Percentiles rank a stretch among this genome's conserved stretches.
Conservation (phyloP, 1,284 basidiomycete genomes). For the Irpex sp. region DNA sequence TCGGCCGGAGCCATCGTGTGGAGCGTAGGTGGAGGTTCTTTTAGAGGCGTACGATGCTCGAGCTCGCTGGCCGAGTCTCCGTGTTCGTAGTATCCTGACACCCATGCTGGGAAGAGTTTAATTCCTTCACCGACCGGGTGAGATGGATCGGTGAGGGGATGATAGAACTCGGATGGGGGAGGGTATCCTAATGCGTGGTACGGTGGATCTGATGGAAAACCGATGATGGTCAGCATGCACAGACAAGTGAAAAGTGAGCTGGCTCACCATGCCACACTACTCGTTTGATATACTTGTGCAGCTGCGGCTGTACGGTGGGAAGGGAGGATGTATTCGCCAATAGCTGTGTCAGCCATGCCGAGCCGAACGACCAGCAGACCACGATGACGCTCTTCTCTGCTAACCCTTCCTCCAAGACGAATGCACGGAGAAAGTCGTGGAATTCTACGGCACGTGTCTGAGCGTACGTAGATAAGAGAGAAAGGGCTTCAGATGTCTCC, state of each 20-base stretch:
- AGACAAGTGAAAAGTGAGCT: neutral
- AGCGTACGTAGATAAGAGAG: constrained; percentile 7
- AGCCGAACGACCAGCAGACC: constrained; percentile 21
- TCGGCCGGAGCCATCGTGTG: constrained; percentile 15
- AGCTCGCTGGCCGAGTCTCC: constrained; percentile 13
- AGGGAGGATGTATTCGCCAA: constrained; percentile 16
- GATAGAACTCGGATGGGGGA: constrained; percentile 17
- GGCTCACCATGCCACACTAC: constrained; percentile 1
- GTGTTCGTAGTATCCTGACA: constrained; percentile 26
- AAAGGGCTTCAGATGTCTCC: constrained; percentile 10
- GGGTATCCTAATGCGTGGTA: constrained; percentile 20
- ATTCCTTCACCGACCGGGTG: constrained; percentile 16
- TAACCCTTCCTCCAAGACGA: constrained; percentile 12
- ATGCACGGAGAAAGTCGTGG: constrained; percentile 13
- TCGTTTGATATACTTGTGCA: constrained; percentile 10
- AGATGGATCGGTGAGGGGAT: constrained; percentile 20
- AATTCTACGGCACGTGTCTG: constrained; percentile 14
- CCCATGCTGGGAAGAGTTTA: constrained; percentile 19
- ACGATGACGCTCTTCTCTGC: constrained; percentile 11
- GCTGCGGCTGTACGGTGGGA: constrained; percentile 2
- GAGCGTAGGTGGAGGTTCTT: constrained; percentile 14
- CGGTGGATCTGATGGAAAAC: constrained; percentile 7
- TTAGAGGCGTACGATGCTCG: constrained; percentile 12
- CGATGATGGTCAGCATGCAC: neutral
- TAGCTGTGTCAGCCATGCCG: constrained; percentile 16